phyloP scores from a whole-genome alignment of 2,329 filamentous ascomycete genomes.

The Boeremia exigua region DNA sequence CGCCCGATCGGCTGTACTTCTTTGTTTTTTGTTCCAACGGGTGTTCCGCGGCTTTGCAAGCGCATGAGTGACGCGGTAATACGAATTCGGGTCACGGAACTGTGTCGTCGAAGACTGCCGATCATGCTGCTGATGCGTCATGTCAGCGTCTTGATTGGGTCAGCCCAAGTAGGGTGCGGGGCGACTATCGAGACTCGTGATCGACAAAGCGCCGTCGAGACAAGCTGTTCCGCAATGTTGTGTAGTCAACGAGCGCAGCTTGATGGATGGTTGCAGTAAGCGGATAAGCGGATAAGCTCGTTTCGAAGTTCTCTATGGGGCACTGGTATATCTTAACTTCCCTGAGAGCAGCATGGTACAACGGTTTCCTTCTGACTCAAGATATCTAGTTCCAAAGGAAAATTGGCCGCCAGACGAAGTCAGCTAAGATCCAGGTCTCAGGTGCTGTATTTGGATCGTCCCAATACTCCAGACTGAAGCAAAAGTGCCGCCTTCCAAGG shows the following conservation, averaged over 20 bases:
- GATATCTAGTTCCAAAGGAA: too few relatives aligned
- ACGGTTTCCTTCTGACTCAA: too few relatives aligned
- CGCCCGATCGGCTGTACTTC: not conserved
- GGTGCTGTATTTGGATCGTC: too few relatives aligned
- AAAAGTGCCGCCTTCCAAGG: too few relatives aligned
- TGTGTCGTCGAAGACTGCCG: not conserved
- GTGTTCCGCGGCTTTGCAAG: not conserved
- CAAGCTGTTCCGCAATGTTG: not conserved
- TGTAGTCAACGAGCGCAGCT: not conserved
- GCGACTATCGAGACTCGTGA: conserved; percentile 1
- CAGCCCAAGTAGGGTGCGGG: not conserved
- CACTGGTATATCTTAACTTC: too few relatives aligned
- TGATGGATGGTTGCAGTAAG: conserved; percentile 6
- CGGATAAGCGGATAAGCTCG: not conserved
- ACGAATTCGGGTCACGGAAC: not conserved
- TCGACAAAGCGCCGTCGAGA: not conserved
- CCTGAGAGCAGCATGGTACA: too few relatives aligned
- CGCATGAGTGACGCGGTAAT: conserved; percentile 9
- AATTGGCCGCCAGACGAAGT: too few relatives aligned
- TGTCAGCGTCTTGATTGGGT: conserved; percentile 2
- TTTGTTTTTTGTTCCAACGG: not conserved
- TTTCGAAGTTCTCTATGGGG: not conserved
- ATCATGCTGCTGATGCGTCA: conserved; percentile 4
- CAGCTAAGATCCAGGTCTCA: too few relatives aligned
- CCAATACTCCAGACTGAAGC: too few relatives aligned